A percentile compares a stretch with the other conserved stretches of the same genome.
Conservation (phyloP, 352 stramenopile species). For the Phytophthora niederhauseri region DNA sequence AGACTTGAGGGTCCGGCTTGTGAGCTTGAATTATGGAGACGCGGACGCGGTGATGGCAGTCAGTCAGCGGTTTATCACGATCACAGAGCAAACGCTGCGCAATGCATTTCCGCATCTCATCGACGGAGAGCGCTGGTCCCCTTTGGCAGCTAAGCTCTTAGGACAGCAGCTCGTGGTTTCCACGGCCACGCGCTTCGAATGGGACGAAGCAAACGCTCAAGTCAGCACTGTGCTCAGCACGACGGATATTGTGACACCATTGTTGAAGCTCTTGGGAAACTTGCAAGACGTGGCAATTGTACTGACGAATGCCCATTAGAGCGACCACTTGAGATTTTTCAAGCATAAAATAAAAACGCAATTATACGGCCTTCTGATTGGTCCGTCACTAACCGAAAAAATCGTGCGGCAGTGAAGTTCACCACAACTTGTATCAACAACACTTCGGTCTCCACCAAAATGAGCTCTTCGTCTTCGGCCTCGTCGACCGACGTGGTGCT, state of each 20-base stretch:
- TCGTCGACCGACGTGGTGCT: conserved; percentile 47
- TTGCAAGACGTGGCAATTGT: not conserved
- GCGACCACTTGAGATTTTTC: too few species aligned
- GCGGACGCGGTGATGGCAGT: too few species aligned
- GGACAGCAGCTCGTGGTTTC: not conserved
- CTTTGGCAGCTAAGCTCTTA: not conserved
- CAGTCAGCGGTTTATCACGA: not conserved
- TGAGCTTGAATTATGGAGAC: too few species aligned
- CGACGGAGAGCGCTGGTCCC: not conserved
- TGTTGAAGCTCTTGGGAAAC: not conserved
- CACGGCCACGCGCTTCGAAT: not conserved
- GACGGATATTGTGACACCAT: not conserved
- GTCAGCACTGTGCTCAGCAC: not conserved
- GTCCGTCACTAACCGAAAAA: not conserved
- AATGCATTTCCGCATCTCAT: not conserved
- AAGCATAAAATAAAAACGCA: not conserved
- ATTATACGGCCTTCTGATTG: not conserved
- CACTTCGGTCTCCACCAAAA: not conserved
- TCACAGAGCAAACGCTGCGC: not conserved
- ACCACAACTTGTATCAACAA: not conserved
- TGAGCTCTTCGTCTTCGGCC: conserved; percentile 1
- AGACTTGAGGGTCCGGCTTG: too few species aligned
- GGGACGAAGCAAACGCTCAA: not conserved
- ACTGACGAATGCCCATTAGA: not conserved
- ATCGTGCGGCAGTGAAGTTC: not conserved